Conservation (phyloP, 1,284 basidiomycete genomes). For the Rhodotorula sp. region DNA sequence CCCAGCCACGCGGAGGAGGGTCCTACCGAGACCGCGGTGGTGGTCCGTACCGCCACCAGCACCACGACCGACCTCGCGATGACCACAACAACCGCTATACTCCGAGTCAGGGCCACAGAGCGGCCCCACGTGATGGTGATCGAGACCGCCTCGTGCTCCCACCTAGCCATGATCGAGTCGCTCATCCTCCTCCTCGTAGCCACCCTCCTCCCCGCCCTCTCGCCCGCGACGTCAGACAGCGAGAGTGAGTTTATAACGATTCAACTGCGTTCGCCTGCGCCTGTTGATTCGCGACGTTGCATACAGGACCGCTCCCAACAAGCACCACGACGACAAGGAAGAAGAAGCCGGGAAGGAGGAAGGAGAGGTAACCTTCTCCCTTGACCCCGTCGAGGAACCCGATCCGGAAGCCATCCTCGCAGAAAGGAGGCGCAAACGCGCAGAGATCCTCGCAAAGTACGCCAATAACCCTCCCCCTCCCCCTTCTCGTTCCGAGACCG, state of each 20-base stretch:
- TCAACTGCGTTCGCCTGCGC: neutral
- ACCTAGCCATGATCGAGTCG: neutral
- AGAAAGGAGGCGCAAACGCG: conserved; percentile 72
- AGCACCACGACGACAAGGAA: neutral
- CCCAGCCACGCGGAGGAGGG: neutral
- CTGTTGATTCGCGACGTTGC: neutral
- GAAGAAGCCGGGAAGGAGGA: no score
- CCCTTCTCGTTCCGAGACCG: conserved; percentile 8
- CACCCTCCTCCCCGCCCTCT: neutral
- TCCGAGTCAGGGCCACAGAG: neutral
- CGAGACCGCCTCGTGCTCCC: no score
- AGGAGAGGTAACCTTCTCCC: conserved; percentile 32
- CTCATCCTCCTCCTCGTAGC: neutral
- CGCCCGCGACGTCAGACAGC: neutral
- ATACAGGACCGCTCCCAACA: neutral
- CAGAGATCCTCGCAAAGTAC: conserved; percentile 83
- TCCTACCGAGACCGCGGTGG: no score
- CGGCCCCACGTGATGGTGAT: neutral
- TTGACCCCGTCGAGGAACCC: conserved; percentile 55
- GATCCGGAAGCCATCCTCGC: conserved; percentile 71
- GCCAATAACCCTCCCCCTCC: conserved; percentile 24
- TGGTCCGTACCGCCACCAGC: no score
- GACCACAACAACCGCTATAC: neutral
- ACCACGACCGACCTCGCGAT: no score
- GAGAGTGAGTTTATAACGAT: conserved; percentile 15